phyloP scores from a whole-genome alignment of 305 asterid genomes.

The Rubia peregrina region DNA sequence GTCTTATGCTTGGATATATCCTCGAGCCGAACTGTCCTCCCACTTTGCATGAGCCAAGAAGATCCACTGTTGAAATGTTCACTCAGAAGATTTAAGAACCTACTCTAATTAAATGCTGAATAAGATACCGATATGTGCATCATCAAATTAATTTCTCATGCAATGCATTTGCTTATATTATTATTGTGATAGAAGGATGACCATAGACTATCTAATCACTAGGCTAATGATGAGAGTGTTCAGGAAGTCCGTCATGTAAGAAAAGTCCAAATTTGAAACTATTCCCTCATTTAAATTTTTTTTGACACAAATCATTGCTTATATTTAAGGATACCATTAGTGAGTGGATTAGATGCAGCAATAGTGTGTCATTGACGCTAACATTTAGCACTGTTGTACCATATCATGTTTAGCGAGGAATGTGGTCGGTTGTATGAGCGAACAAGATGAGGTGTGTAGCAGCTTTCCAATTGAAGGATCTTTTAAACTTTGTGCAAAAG shows the following conservation, averaged over 20 bases:
- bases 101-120: slow-evolving; percentile 13
- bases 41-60: slow-evolving; percentile 7
- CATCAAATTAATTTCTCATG: not conserved
- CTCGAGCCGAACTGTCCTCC: slow-evolving; percentile 9
- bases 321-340: slow-evolving; percentile 1
- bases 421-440: no score
- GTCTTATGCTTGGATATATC: not conserved
- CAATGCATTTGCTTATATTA: not conserved
- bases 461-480: no score
- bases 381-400: not conserved
- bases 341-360: slow-evolving; percentile 19
- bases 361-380: not conserved
- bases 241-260: slow-evolving; percentile 14
- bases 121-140: not conserved
- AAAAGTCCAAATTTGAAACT: no score
- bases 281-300: no score
- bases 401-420: slow-evolving; percentile 12
- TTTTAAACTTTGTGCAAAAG: no score
- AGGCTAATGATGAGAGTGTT: slow-evolving; percentile 21
- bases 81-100: not conserved
- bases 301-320: not conserved
- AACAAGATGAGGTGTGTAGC: no score
- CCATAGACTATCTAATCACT: slow-evolving; percentile 8
- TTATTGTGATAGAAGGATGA: slow-evolving; percentile 13
- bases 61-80: not conserved